These are phyloP conservation scores for Eucalyptus viminalis DNA, from an alignment of 345 rosid genomes.

Conservation along the genomic window DNA sequence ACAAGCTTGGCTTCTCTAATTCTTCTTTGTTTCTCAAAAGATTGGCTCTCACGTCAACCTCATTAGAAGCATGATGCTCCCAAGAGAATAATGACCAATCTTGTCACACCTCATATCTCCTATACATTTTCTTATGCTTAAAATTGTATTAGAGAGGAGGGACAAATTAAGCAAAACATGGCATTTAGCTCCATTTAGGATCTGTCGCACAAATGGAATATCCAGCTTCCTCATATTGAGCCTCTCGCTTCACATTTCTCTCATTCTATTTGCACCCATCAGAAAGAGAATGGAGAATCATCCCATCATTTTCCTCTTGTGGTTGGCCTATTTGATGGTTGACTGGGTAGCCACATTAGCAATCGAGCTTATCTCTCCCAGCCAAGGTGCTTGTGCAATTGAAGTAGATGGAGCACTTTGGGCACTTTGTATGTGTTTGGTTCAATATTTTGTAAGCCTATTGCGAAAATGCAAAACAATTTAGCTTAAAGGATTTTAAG, in stretches of 20 bases:
- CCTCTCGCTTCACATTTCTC: neutral
- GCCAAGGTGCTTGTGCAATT: neutral
- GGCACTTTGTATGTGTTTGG: neutral
- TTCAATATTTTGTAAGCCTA: accelerated
- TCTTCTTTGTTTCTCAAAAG: neutral
- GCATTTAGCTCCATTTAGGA: neutral
- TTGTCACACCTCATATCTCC: neutral
- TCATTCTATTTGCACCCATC: neutral
- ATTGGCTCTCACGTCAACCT: neutral
- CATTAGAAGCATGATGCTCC: neutral
- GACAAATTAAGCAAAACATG: neutral
- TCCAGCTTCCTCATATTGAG: accelerated
- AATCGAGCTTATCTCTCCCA: neutral
- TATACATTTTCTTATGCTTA: neutral
- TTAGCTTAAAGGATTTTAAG: too few relatives aligned
- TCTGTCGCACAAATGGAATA: neutral
- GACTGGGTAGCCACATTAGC: neutral
- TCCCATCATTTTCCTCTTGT: neutral
- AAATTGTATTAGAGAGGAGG: neutral
- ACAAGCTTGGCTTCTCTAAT: neutral
- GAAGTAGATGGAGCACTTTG: neutral
- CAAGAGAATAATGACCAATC: neutral
- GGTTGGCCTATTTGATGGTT: neutral
- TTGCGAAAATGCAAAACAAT: too few relatives aligned
- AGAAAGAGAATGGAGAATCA: neutral